phyloP scores from a whole-genome alignment of 345 rosid species.

The Eucalyptus cloeziana region DNA sequence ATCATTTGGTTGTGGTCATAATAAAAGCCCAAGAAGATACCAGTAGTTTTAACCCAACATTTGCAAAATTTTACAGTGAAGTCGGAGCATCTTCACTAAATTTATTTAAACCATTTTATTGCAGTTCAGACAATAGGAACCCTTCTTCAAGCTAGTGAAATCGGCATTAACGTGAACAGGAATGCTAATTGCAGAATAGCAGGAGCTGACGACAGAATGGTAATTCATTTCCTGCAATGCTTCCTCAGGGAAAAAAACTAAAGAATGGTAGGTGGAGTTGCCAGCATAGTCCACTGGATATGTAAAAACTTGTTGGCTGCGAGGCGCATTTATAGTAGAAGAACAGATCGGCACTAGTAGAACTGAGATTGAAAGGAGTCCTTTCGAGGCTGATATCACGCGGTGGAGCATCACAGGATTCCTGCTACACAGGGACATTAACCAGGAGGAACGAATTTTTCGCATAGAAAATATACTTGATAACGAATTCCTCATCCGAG shows the following conservation, averaged over 20 bases:
- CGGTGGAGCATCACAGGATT: background rate
- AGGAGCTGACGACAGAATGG: background rate
- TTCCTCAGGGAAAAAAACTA: slow-evolving; percentile 18
- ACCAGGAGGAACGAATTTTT: background rate
- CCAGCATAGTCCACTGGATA: slow-evolving; percentile 16
- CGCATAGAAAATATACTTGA: background rate
- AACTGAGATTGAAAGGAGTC: slow-evolving; percentile 30
- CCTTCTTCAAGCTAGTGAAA: background rate
- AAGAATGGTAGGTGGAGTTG: slow-evolving; percentile 11
- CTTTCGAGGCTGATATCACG: slow-evolving; percentile 21
- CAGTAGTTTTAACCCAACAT: no score
- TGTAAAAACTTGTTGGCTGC: background rate
- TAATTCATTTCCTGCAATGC: background rate
- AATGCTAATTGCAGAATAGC: slow-evolving; percentile 10
- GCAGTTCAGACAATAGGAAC: background rate
- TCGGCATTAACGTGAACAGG: background rate
- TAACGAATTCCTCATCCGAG: background rate
- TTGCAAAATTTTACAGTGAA: no score
- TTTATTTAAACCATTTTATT: no score
- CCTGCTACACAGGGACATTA: background rate
- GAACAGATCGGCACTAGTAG: slow-evolving; percentile 2
- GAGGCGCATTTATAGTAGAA: slow-evolving; percentile 36
- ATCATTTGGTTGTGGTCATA: no score
- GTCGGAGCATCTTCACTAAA: no score
- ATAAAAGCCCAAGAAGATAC: no score